Base-by-base conservation (phyloP, 2,329 filamentous ascomycete species). In the Aspergillus pseudoterreus region DNA sequence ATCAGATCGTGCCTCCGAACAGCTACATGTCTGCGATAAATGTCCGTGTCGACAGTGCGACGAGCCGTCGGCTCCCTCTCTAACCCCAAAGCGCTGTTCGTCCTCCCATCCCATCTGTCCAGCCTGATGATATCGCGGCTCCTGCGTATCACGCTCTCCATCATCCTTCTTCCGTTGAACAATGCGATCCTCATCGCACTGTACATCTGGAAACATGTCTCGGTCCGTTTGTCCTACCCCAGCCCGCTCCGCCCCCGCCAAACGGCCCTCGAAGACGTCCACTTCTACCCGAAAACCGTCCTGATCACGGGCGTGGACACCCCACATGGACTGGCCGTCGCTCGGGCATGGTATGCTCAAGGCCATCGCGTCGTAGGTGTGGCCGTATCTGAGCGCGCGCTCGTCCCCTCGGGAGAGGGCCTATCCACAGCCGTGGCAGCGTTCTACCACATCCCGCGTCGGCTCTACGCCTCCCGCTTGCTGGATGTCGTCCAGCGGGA, bases 281-380 rank as follows among this genome's bases (percentile, higher is more conserved):
- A 61, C 6, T 75, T 75, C 59, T 66, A 69, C 32, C 71, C 72
- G 1, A 78, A 76, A 49, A 87, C 80, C 0, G 73, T 91, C 33
- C 78, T 92, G 12, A 79, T 92, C 39, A 90, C 87, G 0, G 87
- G 88, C 2, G 77, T 90, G 2, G 82, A 83, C 43, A 91, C 89
- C 80, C 78, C 82, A 41, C 88, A 90, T 64, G 87, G 86, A 4
- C 75, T 91, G 3, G 72, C 76, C 0, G 71, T 92, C 8, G 85
- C 87, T 4, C 80, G 88, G 32, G 68, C 81, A 3, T 86, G 90
- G 66, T 77, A 86, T 58, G 68, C 78, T 21, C 76, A 78, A 1
- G 85, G 85, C 2, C 85, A 90, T 65, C 77, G 78, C n/a, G 86
- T 91, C 36, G 79, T 91, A 38, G 87, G 86, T 4, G 86, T 86